A percentile compares a stretch with the other conserved stretches of the same genome.
These are phyloP conservation scores for Solanum sitiens DNA, from an alignment of 257 asterid genomes.

Conservation along the genomic window DNA sequence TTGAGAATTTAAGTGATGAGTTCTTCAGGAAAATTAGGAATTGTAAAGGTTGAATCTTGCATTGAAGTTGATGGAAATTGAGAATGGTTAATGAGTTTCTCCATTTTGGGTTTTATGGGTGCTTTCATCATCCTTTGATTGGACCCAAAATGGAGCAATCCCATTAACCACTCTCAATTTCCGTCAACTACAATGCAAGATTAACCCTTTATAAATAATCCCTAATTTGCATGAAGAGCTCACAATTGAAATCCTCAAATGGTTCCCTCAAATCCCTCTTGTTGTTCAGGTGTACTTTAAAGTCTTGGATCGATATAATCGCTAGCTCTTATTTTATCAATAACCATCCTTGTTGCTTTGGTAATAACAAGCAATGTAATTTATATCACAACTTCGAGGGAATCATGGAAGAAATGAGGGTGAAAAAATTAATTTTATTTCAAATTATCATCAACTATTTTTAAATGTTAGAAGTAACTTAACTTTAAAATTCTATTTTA, in stretches of 20 bases:
- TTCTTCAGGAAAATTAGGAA: neutral
- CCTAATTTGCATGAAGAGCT: conserved; percentile 29
- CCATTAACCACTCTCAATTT: neutral
- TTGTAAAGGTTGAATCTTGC: neutral
- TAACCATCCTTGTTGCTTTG: conserved; percentile 14
- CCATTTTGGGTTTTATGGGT: neutral
- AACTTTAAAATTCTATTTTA: too few species aligned
- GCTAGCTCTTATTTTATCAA: conserved; percentile 21
- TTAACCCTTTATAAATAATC: neutral
- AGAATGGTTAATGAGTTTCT: neutral
- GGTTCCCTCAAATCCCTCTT: conserved; percentile 16
- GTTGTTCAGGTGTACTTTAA: conserved; percentile 19
- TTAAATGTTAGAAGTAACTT: too few species aligned
- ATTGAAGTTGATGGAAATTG: neutral
- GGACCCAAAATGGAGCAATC: neutral
- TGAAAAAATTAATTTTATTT: too few species aligned
- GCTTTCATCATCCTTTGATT: too few species aligned
- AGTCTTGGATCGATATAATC: conserved; percentile 34
- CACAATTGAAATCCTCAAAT: conserved; percentile 25
- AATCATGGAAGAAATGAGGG: too few species aligned
- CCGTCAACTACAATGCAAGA: neutral
- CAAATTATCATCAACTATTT: too few species aligned
- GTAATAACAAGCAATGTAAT: neutral
- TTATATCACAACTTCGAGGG: too few species aligned
- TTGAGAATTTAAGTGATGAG: neutral